A percentile compares a stretch with the other conserved stretches of the same genome.
Conservation (phyloP, 441 rosid species). For the Euphorbia schlechtendalii region DNA sequence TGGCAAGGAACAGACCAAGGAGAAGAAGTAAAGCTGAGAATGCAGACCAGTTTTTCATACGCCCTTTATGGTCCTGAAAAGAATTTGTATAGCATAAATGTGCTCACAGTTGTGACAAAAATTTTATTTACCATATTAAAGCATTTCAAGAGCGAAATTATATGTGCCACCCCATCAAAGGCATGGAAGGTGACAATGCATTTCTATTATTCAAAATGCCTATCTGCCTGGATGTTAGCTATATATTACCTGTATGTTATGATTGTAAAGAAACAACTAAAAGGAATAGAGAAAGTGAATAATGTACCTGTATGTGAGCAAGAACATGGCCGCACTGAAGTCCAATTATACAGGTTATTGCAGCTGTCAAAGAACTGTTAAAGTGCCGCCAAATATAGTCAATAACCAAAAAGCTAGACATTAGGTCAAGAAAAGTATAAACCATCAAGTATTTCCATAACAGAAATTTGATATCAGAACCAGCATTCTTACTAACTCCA, state of each 20-base stretch:
- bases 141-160: not conserved
- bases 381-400: not conserved
- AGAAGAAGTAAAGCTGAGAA: constrained; percentile 20
- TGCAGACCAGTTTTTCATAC: constrained; percentile 20
- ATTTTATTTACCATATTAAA: not conserved
- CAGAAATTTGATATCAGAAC: not conserved
- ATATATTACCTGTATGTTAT: not conserved
- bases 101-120: not conserved
- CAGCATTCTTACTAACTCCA: not conserved
- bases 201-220: not conserved
- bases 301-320: constrained; percentile 22
- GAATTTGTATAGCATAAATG: not conserved
- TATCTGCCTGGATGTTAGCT: not conserved
- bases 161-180: not conserved
- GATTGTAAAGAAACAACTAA: too few relatives aligned
- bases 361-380: constrained; percentile 28
- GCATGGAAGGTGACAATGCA: not conserved
- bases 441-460: not conserved
- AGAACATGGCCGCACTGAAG: constrained; percentile 32
- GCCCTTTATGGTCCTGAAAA: constrained; percentile 28
- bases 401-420: not conserved
- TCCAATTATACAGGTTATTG: constrained; percentile 29
- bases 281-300: too few relatives aligned
- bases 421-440: not conserved
- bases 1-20: constrained; percentile 17